Evolutionary conservation across 2,329 filamentous ascomycete species (phyloP), one percentile per base, ranked within the genome.

Genomic region (Nemania sp.): DNA sequence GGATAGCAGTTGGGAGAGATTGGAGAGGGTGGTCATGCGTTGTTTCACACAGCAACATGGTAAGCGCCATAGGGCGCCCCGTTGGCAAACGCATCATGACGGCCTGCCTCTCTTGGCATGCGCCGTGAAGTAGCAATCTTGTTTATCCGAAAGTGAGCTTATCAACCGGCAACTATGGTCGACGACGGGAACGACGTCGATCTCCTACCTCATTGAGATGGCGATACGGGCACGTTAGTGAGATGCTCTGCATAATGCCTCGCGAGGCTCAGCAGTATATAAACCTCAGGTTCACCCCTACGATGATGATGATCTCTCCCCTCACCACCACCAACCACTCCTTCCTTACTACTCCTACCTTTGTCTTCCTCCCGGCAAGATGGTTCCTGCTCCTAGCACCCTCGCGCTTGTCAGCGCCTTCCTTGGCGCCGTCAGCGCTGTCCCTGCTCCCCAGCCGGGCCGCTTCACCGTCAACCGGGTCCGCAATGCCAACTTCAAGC

Each of bases 401-500:
- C 66, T 72, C 15, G 70, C 68, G 70, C 64, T 72, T 10, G 52
- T 68, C 54, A 67, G 70, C 66, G 68, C 63, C 41, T 29, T 68
- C 4, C 43, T 67, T 20, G 68, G 71, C 55, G 62, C 68, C 20
- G 68, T 64, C 53, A 60, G 62, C 27, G 71, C 71, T 22, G 51
- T 66, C n/a, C 71, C 70, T 43, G 18, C 71, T 51, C 57, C 62
- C 29, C 66, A 64, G 58, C 54, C 62, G 8, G 66, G 68, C 51
- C 55, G 53, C 11, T 74, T 74, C 47, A 69, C 58, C 43, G 59
- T 72, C 32, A 63, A 62, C 62, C 71, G 71, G 64, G 63, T 66
- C 49, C 68, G 62, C 65, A 74, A 72, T 55, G 59, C 62, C 13
- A 64, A 68, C 59, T 73, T 72, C 69, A 67, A 51, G 62, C 64